Evolutionary conservation across 169 alveolate species (phyloP).

Genomic region (Cryptosporidium sp.): DNA sequence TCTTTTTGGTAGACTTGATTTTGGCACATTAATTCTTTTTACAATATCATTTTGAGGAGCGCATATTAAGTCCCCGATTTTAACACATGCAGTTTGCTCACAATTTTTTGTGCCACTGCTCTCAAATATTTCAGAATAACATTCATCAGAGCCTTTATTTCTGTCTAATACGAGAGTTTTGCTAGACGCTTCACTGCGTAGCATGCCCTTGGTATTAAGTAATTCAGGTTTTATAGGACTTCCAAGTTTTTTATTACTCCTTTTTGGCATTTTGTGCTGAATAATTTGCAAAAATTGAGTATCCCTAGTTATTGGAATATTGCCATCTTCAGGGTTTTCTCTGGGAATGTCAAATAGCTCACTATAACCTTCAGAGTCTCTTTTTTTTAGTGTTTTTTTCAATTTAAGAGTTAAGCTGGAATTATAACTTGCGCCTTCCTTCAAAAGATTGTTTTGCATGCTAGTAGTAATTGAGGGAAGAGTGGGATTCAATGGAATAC

Average conservation of each 20-base stretch:
- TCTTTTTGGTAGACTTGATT: slow-evolving; percentile 27
- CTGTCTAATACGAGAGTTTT: not conserved
- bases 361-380: not conserved
- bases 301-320: not conserved
- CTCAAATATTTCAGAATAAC: slow-evolving; percentile 22
- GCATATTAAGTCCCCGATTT: not conserved
- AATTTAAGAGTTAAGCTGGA: not conserved
- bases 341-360: not conserved
- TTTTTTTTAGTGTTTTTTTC: not conserved
- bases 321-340: not conserved
- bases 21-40: not conserved
- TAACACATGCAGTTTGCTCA: not conserved
- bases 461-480: not conserved
- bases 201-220: not conserved
- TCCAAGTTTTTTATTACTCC: not conserved
- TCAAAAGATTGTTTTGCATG: not conserved
- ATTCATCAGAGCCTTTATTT: not conserved
- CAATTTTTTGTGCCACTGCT: not conserved
- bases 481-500: not conserved
- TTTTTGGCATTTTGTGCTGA: slow-evolving; percentile 21
- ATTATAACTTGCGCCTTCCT: not conserved
- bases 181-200: not conserved
- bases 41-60: not conserved
- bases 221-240: not conserved
- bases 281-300: not conserved